phyloP scores from a whole-genome alignment of 2,329 filamentous ascomycete species.

The Bipolaris gigantea region DNA sequence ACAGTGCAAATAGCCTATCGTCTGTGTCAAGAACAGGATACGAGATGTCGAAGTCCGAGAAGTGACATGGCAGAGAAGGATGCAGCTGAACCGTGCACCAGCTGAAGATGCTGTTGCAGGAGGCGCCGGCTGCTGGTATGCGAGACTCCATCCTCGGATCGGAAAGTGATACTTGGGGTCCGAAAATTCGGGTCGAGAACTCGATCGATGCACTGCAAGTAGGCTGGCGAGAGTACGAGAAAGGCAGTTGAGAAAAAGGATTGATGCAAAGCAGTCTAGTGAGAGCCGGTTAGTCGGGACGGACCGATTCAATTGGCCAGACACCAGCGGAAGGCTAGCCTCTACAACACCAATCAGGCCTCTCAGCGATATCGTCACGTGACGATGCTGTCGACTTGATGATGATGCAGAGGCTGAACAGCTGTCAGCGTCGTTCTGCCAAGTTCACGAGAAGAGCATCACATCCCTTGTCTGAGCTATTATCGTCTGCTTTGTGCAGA shows the following conservation, averaged over 20 bases:
- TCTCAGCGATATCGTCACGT: slow-evolving; percentile 33
- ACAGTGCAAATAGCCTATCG: not conserved
- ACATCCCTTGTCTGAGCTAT: not conserved
- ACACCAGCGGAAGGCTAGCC: slow-evolving; percentile 4
- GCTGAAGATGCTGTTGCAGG: not conserved
- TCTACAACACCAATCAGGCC: slow-evolving; percentile 2
- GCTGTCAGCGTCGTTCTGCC: slow-evolving; percentile 2
- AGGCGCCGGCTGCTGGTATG: not conserved
- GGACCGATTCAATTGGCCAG: not conserved
- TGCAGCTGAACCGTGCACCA: not conserved
- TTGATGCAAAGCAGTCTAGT: not conserved
- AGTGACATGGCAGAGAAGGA: not conserved
- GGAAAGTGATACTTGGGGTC: not conserved
- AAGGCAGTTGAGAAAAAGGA: not conserved
- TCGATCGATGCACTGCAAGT: not conserved
- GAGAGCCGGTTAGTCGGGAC: not conserved
- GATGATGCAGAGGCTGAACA: slow-evolving; percentile 21
- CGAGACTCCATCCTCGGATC: not conserved
- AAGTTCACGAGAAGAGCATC: slow-evolving; percentile 4
- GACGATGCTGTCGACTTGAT: slow-evolving; percentile 15
- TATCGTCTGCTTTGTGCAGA: not conserved
- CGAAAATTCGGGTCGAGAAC: not conserved
- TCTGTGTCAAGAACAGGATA: not conserved
- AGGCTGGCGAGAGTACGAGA: not conserved
- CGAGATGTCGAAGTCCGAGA: not conserved